Evolutionary conservation across 2,329 filamentous ascomycete genomes (phyloP).

Genomic region (Xylaria sp.): DNA sequence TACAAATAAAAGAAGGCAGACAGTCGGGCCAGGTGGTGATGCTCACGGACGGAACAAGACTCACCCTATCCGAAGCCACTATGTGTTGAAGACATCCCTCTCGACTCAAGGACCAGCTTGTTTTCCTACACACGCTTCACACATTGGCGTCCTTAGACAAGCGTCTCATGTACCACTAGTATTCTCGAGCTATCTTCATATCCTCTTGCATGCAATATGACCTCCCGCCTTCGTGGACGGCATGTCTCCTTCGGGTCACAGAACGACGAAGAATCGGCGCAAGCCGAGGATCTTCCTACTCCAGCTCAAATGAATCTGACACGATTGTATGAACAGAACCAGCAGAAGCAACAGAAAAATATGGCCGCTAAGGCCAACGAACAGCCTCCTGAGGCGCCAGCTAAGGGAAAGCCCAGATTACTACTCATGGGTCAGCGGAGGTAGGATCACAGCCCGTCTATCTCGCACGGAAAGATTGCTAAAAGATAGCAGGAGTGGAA

Average conservation of each 20-base stretch:
- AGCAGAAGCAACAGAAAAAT: constrained; percentile 56
- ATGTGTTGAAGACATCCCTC: constrained; percentile 31
- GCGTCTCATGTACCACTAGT: constrained; percentile 23
- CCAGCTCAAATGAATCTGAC: constrained; percentile 67
- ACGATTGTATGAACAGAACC: constrained; percentile 67
- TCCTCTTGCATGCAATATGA: constrained; percentile 33
- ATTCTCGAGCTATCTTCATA: neutral
- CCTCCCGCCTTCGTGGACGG: constrained; percentile 39
- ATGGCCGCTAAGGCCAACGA: constrained; percentile 54
- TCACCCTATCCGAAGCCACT: constrained; percentile 21
- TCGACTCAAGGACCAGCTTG: constrained; percentile 24
- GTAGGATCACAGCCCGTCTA: constrained; percentile 54
- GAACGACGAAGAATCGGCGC: constrained; percentile 21
- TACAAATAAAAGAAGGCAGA: constrained; percentile 29
- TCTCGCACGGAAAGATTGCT: constrained; percentile 14
- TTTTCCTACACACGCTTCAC: constrained; percentile 12
- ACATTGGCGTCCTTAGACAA: constrained; percentile 27
- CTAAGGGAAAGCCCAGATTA: constrained; percentile 79
- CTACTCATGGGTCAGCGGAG: constrained; percentile 94
- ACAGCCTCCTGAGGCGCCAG: constrained; percentile 50
- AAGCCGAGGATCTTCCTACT: constrained; percentile 49
- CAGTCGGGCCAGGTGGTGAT: constrained; percentile 16
- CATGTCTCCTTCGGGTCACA: constrained; percentile 31
- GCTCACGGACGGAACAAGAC: constrained; percentile 4
- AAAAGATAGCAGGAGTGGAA: constrained; percentile 75